Conservation (phyloP, 371 early-diverging fungal species). For the Mucor velutinosus region DNA sequence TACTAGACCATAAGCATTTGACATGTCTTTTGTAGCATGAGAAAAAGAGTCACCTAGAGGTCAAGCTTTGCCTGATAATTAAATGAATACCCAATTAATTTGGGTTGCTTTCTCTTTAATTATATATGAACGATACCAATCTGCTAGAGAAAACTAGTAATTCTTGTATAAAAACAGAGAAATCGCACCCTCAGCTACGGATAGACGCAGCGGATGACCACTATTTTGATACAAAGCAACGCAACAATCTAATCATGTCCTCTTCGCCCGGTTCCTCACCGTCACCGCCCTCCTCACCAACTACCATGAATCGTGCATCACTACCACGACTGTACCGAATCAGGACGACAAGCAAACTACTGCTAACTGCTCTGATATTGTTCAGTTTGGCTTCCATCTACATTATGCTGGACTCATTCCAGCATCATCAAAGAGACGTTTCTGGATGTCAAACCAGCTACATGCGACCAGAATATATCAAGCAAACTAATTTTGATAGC, state of each 20-base stretch:
- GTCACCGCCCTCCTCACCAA: conserved; percentile 33
- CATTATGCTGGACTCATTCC: conserved; percentile 58
- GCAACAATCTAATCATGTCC: conserved; percentile 12
- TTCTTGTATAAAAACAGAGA: background rate
- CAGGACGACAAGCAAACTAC: conserved; percentile 11
- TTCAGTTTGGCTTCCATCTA: conserved; percentile 32
- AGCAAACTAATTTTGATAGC: conserved; percentile 63
- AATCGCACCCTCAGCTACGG: conserved; percentile 16
- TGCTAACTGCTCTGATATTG: conserved; percentile 26
- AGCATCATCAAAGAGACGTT: conserved; percentile 64
- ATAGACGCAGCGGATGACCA: conserved; percentile 24
- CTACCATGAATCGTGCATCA: conserved; percentile 4
- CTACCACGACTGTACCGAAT: conserved; percentile 30
- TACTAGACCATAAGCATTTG: background rate
- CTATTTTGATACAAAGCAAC: background rate
- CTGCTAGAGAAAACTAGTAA: conserved; percentile 4
- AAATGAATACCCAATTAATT: background rate
- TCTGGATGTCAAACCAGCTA: conserved; percentile 80
- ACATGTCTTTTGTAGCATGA: background rate
- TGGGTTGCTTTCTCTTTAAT: background rate
- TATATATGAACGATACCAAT: conserved; percentile 10
- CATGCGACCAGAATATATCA: conserved; percentile 79
- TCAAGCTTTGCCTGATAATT: background rate
- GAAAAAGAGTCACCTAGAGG: background rate
- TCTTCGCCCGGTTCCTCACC: conserved; percentile 29